Base-by-base conservation (phyloP, 2,329 filamentous ascomycete species). In the Aspergillus amoenus region DNA sequence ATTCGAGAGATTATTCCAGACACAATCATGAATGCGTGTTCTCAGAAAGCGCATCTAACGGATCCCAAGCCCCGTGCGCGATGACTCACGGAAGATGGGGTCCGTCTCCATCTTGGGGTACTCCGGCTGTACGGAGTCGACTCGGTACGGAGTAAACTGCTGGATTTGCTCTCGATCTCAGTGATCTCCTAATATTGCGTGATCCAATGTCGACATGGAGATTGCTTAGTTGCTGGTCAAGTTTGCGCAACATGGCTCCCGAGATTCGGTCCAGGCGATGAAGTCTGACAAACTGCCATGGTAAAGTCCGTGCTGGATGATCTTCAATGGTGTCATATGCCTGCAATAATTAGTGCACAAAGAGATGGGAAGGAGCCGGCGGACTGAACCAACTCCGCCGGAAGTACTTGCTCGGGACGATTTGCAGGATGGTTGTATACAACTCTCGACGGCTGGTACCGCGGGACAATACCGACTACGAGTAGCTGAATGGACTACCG, bases 271-370 rank as follows among this genome's bases (percentile, higher is more conserved):
- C 44, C 30, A 21, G 18, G n/a, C 24, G 34, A 50, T 45, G 42
- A 17, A 40, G n/a, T 13, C 41, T 52, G 27, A 45, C 50, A 39
- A 52, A 52, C 18, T 27, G 12, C 30, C 41, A 39, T 45, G 50
- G 32, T 39, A 12, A 24, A 32, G 47, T 49, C 43, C 39, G 43
- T 53, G 49, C 41, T 52, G 37, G 22, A 47, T 42, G 42, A 52
- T 57, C 24, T 47, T 43, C 24, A 30, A 57, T 56, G 49, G 51
- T 57, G 49, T 49, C 49, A 57, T 57, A 44, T 37, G 41, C 44
- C 39, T 46, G 30, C 34, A 41, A 46, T 41, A 21, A 4, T 45
- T 27, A 6, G 37, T 52, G 34, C 41, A 37, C 49, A 37, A 52
- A 37, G 24, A 4, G 27, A 30, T 30, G 17, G 46, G 21, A 12